Evolutionary conservation across 164 flowering plant genomes (phyloP), one percentile per base, ranked within the genome.

Genomic region (Macadamia integrifolia): DNA sequence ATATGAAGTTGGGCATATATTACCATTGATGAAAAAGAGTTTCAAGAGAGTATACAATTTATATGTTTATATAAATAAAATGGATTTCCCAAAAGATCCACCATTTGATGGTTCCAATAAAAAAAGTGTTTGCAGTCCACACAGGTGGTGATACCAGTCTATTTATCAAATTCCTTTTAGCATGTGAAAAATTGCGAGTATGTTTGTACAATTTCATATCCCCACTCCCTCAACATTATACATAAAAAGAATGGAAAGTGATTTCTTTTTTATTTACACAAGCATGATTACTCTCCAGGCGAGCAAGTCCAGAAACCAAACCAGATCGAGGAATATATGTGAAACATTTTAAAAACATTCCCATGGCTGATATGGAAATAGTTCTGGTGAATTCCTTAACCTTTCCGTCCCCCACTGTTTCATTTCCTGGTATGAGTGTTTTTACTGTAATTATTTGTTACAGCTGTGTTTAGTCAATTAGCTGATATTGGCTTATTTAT

Each of bases 331-430:
- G 97, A 62, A 85, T 94, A 66, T 92, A 66, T 73, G 80, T 94
- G 49, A 92, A 94, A 76, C 99, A 94, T 85, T 94, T 94, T 76
- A 92, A 79, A 73, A 90, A 89, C 80, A 94, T 94, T 71, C 98
- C 99, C 32, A 94, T 94, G 99, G 99, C 99, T 61, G 99, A 94
- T 82, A 73, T 94, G 94, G 99, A 94, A 76, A 82, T 94, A 69
- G 97, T 90, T 65, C 86, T 92, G 72, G 99, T 92, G 69, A 83
- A 97, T 79, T 56, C 29, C 61, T 69, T 57, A 11, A 0, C 58
- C 56, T 1, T 29, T 60, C 42, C 57, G n/a, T 10, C 18, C 62
- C 40, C 32, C 6, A 17, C 8, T 8, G 12, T 28, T 17, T 43
- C 23, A 50, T 66, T 64, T n/a, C 63, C 40, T 12, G 60, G 60